Conservation (phyloP, 805 yeast genomes). For the Lachancea nothofagi region DNA sequence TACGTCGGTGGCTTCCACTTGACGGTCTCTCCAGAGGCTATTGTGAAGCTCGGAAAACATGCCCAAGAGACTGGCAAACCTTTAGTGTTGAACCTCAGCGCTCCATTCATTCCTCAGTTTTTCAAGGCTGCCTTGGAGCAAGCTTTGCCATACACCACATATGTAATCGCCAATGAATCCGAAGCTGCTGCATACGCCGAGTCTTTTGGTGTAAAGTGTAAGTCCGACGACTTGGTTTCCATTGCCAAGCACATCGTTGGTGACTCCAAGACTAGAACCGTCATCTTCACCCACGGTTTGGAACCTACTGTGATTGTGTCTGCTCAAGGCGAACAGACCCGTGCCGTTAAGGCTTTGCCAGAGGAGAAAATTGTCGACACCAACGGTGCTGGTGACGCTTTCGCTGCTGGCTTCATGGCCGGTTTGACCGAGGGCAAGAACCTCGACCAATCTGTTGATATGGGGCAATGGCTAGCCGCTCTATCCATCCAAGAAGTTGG, state of each 20-base stretch:
- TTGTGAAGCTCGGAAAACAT: slow-evolving; percentile 81
- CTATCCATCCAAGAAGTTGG: slow-evolving; percentile 90
- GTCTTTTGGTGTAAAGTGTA: slow-evolving; percentile 57
- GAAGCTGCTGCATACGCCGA: slow-evolving; percentile 95
- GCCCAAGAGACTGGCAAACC: slow-evolving; percentile 78
- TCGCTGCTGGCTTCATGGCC: slow-evolving; percentile 93
- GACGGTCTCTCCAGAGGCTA: slow-evolving; percentile 96
- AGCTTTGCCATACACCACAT: slow-evolving; percentile 81
- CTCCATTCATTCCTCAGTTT: slow-evolving; percentile 94
- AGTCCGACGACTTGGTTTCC: slow-evolving; percentile 52
- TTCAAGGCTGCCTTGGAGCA: slow-evolving; percentile 86
- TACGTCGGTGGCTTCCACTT: slow-evolving; percentile 99
- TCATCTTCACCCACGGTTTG: slow-evolving; percentile 91
- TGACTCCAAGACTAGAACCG: slow-evolving; percentile 72
- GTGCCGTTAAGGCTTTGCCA: slow-evolving; percentile 68
- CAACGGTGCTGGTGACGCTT: slow-evolving; percentile 99
- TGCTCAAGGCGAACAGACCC: slow-evolving; percentile 44
- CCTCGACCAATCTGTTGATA: slow-evolving; percentile 56
- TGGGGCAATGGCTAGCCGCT: slow-evolving; percentile 96
- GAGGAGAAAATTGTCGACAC: slow-evolving; percentile 73
- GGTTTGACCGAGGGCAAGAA: slow-evolving; percentile 72
- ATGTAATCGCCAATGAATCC: slow-evolving; percentile 89
- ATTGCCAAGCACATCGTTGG: slow-evolving; percentile 68
- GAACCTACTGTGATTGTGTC: slow-evolving; percentile 81
- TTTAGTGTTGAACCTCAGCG: slow-evolving; percentile 82